These are phyloP conservation scores for Fragilaria radians DNA, from an alignment of 108 stramenopile species.

Conservation along the genomic window DNA sequence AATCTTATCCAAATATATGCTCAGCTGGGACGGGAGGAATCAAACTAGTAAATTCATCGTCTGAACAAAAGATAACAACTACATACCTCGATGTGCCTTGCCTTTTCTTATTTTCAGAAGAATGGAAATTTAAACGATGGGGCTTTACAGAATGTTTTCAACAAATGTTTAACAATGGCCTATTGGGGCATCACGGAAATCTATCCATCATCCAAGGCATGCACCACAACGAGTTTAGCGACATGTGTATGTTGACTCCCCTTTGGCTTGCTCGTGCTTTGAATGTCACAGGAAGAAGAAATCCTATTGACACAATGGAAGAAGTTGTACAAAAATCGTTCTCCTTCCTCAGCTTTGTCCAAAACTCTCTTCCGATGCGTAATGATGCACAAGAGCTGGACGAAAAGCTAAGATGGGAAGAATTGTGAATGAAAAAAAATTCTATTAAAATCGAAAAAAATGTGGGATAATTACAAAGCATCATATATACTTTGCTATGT, in stretches of 20 bases:
- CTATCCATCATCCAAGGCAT: conserved; percentile 24
- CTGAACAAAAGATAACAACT: conserved; percentile 13
- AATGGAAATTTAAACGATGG: conserved; percentile 37
- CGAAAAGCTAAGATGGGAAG: no score
- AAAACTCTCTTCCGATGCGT: no score
- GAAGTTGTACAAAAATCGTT: conserved; percentile 36
- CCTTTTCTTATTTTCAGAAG: conserved; percentile 31
- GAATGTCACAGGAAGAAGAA: conserved; percentile 26
- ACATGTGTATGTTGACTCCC: conserved; percentile 41
- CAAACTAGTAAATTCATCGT: not conserved
- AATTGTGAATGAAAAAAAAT: no score
- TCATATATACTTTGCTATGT: no score
- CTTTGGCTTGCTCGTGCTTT: conserved; percentile 34
- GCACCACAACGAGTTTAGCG: conserved; percentile 50
- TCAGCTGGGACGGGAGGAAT: conserved; percentile 21
- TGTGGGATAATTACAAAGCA: no score
- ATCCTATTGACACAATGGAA: conserved; percentile 30
- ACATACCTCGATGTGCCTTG: conserved; percentile 14
- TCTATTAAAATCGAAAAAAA: no score
- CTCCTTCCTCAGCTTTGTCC: no score
- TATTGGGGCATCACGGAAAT: conserved; percentile 22
- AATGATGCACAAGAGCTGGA: no score
- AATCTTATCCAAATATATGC: conserved; percentile 5
- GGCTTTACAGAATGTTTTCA: conserved; percentile 18
- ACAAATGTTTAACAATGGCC: conserved; percentile 20